Conservation (phyloP, 495 filamentous ascomycete species). For the Stereocaulon alpinum region DNA sequence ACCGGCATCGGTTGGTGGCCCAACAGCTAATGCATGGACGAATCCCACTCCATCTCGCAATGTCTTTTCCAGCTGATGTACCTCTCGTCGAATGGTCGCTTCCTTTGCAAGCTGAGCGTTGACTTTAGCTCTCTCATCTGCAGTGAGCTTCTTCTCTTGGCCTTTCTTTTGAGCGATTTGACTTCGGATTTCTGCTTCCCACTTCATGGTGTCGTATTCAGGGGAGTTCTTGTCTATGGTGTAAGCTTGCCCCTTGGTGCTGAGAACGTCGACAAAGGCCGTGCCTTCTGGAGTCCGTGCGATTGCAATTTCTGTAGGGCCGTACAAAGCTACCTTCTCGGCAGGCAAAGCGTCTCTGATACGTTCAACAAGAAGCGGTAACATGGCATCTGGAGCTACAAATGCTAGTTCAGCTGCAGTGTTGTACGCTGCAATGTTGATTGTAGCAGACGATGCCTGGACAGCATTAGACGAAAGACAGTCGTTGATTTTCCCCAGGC, state of each 20-base stretch:
- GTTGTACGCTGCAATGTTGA: slow-evolving; percentile 61
- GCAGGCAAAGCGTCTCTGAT: slow-evolving; percentile 61
- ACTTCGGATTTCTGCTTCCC: slow-evolving; percentile 85
- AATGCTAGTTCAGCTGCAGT: slow-evolving; percentile 87
- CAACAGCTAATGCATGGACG: slow-evolving; percentile 67
- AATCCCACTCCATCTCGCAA: slow-evolving; percentile 75
- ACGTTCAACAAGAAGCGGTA: slow-evolving; percentile 61
- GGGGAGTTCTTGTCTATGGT: slow-evolving; percentile 70
- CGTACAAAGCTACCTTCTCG: slow-evolving; percentile 53
- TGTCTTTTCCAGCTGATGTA: slow-evolving; percentile 54
- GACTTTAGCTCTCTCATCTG: slow-evolving; percentile 81
- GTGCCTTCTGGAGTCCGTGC: slow-evolving; percentile 80
- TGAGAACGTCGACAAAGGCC: slow-evolving; percentile 80
- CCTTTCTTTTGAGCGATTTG: slow-evolving; percentile 90
- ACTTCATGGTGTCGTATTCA: slow-evolving; percentile 91
- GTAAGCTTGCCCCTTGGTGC: slow-evolving; percentile 57
- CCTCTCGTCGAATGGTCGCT: slow-evolving; percentile 57
- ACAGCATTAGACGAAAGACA: neutral
- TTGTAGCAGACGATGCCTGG: neutral
- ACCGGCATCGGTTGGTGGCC: slow-evolving; percentile 72
- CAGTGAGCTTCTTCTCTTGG: slow-evolving; percentile 76
- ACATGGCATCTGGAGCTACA: slow-evolving; percentile 75
- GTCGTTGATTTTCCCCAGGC: slow-evolving; percentile 32
- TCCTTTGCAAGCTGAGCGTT: slow-evolving; percentile 88
- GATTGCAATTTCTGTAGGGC: slow-evolving; percentile 81